Base-by-base conservation (phyloP, 2,329 filamentous ascomycete species). In the Pseudogymnoascus sp. region DNA sequence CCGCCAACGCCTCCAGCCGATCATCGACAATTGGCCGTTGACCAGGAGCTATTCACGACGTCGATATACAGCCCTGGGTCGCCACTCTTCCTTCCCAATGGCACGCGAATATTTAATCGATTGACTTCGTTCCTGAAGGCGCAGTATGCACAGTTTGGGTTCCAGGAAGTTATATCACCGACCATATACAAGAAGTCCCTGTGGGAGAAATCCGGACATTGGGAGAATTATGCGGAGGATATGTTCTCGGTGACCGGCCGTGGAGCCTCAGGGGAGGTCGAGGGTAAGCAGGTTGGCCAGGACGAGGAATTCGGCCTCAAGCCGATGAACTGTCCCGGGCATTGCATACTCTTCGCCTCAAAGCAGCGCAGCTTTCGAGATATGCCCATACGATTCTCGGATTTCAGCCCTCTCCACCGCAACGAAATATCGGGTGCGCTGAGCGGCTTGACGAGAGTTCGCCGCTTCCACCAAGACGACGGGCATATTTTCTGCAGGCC, bases 311-410 rank as follows among this genome's bases (percentile, higher is more conserved):
- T 90, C 74, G 90, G 90, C 15, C 77, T 96, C 68, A 96, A 96
- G 74, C 91, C 91, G 12, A 96, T 96, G 91, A 96, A 96, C 72
- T 96, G 91, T 72, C 91, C 91, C 0, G 91, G 91, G 2, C 91
- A 96, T 74, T 95, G 91, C 72, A 79, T 96, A 66, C 83, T 96
- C 65, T 96, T 95, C 72, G 87, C 84, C 64, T 87, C 87, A 55
- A 83, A 87, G 66, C 81, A 82, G 63, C 85, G 86, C 64, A 91
- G 87, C 68, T 93, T 93, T 74, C 84, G 88, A 66, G 89, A 96
- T 66, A 78, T 96, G 15, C 91, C 92, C 1, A 82, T 95, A 65
- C 86, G 91, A 69, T 91, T 91, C 74, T 90, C 91, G 62, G 92
- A 96, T 74, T 96, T 96, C 71, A 91, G 90, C 69, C 85, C 90